Percentiles rank a stretch among this genome's conserved stretches.
Evolutionary conservation across 2,329 filamentous ascomycete species (phyloP).

Genomic region (Xylogone sp.): DNA sequence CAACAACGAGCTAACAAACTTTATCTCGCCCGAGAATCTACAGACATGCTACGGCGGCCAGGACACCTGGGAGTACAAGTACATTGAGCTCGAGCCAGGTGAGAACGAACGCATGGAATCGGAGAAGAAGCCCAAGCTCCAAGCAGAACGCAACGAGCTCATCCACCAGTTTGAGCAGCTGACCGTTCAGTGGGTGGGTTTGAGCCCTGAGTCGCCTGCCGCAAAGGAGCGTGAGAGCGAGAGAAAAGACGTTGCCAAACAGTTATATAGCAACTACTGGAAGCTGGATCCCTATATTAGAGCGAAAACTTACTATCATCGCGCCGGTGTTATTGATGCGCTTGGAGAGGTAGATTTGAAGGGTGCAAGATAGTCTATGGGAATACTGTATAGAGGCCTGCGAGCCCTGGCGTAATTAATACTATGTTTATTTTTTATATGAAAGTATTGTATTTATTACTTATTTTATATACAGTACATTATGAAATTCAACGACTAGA

Average conservation of each 20-base stretch:
- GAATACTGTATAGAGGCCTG: no score
- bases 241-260: constrained; percentile 37
- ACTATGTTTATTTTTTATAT: background rate
- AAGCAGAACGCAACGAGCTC: constrained; percentile 47
- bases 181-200: constrained; percentile 52
- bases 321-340: constrained; percentile 44
- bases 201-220: constrained; percentile 38
- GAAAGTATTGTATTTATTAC: no score
- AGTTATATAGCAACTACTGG: constrained; percentile 64
- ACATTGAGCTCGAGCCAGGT: constrained; percentile 52
- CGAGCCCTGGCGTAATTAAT: no score
- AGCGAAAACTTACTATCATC: constrained; percentile 59
- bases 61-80: constrained; percentile 50
- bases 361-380: background rate
- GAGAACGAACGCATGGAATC: constrained; percentile 56
- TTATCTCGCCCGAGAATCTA: constrained; percentile 55
- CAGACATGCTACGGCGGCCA: constrained; percentile 55
- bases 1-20: constrained; percentile 56
- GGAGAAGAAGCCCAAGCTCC: constrained; percentile 42
- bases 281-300: constrained; percentile 64
- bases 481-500: no score
- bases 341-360: constrained; percentile 58
- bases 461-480: no score
- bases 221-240: background rate
- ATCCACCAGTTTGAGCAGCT: constrained; percentile 53